Conservation (phyloP, 345 rosid genomes). For the Isatis tinctoria region DNA sequence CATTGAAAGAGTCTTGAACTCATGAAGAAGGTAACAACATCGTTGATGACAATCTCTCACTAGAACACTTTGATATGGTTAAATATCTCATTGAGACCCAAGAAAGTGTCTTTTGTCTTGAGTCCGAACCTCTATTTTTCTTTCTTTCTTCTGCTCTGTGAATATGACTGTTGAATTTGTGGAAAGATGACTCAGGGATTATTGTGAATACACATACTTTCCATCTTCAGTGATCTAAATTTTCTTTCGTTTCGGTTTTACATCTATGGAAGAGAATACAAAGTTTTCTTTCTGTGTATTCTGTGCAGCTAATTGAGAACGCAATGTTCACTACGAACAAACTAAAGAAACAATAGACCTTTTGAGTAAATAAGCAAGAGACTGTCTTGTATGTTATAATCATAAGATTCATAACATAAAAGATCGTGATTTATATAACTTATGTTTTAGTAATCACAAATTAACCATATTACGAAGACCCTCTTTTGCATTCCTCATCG, state of each 20-base stretch:
- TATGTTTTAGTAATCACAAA: too few species aligned
- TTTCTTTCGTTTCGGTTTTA: not conserved
- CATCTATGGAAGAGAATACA: too few species aligned
- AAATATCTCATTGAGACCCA: constrained; percentile 8
- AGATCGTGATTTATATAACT: too few species aligned
- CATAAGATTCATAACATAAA: too few species aligned
- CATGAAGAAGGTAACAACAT: constrained; percentile 31
- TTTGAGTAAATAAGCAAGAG: not conserved
- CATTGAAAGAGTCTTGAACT: constrained; percentile 73
- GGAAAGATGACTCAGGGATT: not conserved
- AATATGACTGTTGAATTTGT: constrained; percentile 11
- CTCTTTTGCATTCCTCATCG: too few species aligned
- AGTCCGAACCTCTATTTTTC: not conserved
- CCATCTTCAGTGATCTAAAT: not conserved
- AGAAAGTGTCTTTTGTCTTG: not conserved
- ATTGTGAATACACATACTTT: not conserved
- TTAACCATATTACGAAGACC: too few species aligned
- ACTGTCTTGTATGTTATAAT: not conserved
- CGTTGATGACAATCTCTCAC: not conserved
- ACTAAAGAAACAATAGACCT: not conserved
- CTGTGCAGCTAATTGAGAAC: too few species aligned
- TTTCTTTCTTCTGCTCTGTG: constrained; percentile 2
- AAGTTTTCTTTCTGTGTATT: not conserved
- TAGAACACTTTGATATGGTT: not conserved
- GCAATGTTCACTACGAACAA: too few species aligned